A percentile compares a stretch with the other conserved stretches of the same genome.
Evolutionary conservation across 2,329 filamentous ascomycete species (phyloP).

Genomic region (Scedosporium apiospermum): DNA sequence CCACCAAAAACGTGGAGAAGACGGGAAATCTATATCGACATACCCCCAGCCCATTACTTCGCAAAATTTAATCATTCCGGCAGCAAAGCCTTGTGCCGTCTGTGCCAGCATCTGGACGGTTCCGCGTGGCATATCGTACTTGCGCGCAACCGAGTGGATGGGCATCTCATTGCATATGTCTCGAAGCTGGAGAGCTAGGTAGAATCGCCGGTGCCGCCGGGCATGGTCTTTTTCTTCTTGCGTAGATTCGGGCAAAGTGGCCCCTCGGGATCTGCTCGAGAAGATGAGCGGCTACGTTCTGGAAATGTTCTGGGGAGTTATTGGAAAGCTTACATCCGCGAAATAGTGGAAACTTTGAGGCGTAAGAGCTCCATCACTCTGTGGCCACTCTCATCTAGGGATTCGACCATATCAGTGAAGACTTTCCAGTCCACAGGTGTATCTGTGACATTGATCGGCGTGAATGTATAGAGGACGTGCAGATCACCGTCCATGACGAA

Average conservation of each 20-base stretch:
- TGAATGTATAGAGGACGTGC: slow-evolving; percentile 71
- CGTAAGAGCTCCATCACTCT: slow-evolving; percentile 60
- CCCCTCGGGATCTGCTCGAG: slow-evolving; percentile 53
- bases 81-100: slow-evolving; percentile 68
- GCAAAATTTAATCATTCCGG: slow-evolving; percentile 72
- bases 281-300: slow-evolving; percentile 11
- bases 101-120: slow-evolving; percentile 63
- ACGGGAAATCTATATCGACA: slow-evolving; percentile 12
- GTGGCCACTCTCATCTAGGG: slow-evolving; percentile 60
- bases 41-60: slow-evolving; percentile 65
- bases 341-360: slow-evolving; percentile 56
- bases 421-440: slow-evolving; percentile 60
- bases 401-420: slow-evolving; percentile 62
- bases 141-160: slow-evolving; percentile 57
- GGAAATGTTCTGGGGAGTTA: slow-evolving; percentile 4
- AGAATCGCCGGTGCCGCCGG: slow-evolving; percentile 62
- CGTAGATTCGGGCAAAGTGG: slow-evolving; percentile 52
- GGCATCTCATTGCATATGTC: slow-evolving; percentile 71
- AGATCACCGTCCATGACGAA: slow-evolving; percentile 78
- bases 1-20: background rate
- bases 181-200: slow-evolving; percentile 66
- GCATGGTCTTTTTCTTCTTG: slow-evolving; percentile 49
- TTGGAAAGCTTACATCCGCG: slow-evolving; percentile 45
- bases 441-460: slow-evolving; percentile 53
- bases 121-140: slow-evolving; percentile 62